Conservation (phyloP, 352 stramenopile genomes). For the Ochromonadaceae sp. region DNA sequence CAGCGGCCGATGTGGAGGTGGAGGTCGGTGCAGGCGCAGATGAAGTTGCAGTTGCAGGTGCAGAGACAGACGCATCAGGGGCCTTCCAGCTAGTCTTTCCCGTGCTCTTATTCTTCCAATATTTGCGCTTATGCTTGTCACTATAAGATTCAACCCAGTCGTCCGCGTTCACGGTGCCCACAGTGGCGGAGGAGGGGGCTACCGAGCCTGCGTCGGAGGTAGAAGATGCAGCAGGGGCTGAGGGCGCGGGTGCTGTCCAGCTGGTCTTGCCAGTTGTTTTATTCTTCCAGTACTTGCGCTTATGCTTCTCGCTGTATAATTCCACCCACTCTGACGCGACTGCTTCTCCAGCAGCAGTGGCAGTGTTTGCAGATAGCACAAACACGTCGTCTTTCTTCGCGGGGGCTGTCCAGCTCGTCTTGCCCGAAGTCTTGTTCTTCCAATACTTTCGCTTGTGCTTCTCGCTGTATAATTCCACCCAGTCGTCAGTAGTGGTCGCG, state of each 20-base stretch:
- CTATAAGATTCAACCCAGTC: no score
- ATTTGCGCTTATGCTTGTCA: no score
- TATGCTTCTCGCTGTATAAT: slow-evolving; percentile 14
- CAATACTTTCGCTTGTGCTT: slow-evolving; percentile 17
- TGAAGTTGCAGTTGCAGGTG: no score
- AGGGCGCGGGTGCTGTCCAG: not conserved
- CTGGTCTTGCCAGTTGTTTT: slow-evolving; percentile 4
- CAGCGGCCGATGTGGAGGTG: no score
- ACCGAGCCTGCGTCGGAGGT: no score
- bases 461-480: slow-evolving; percentile 1
- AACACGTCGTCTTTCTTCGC: not conserved
- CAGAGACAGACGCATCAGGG: no score
- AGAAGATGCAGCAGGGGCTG: no score
- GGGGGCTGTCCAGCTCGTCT: slow-evolving; percentile 3
- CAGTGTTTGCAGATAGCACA: not conserved
- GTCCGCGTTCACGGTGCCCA: no score
- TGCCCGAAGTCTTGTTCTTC: not conserved
- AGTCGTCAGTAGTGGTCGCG: not conserved
- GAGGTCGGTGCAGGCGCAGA: no score
- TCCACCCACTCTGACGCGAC: slow-evolving; percentile 6
- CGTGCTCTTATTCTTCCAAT: no score
- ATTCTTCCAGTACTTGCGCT: slow-evolving; percentile 16
- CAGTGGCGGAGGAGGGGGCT: no score
- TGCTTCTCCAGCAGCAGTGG: not conserved
- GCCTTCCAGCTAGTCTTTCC: no score